These are phyloP conservation scores for Plantago lanceolata DNA, from an alignment of 305 asterid genomes.

Conservation along the genomic window DNA sequence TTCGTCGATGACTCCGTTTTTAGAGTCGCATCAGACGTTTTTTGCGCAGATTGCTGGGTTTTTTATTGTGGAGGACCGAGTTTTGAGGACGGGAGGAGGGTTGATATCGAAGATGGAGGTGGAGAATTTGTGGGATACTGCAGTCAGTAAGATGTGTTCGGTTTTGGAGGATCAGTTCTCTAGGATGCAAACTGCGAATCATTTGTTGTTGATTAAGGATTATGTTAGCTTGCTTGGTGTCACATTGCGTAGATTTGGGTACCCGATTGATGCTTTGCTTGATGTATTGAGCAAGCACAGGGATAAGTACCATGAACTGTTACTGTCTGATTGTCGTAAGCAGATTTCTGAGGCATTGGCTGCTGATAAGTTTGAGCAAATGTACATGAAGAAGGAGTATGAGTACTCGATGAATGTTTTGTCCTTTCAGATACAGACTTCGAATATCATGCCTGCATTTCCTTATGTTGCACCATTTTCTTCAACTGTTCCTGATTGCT, in stretches of 20 bases:
- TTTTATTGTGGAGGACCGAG: slow-evolving; percentile 84
- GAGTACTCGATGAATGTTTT: slow-evolving; percentile 90
- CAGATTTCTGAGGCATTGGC: slow-evolving; percentile 83
- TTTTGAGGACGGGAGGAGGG: slow-evolving; percentile 86
- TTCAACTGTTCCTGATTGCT: slow-evolving; percentile 86
- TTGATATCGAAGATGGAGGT: slow-evolving; percentile 81
- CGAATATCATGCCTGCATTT: slow-evolving; percentile 90
- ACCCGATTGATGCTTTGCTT: slow-evolving; percentile 79
- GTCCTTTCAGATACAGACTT: slow-evolving; percentile 89
- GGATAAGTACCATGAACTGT: slow-evolving; percentile 85
- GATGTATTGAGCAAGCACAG: slow-evolving; percentile 90
- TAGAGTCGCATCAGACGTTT: slow-evolving; percentile 88
- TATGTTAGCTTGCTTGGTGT: slow-evolving; percentile 95
- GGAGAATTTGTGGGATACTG: slow-evolving; percentile 96
- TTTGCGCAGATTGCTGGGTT: slow-evolving; percentile 94
- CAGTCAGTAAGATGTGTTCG: slow-evolving; percentile 89
- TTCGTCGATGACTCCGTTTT: slow-evolving; percentile 90
- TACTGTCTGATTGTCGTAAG: slow-evolving; percentile 85
- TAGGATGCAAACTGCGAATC: slow-evolving; percentile 96
- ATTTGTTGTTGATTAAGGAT: slow-evolving; percentile 92
- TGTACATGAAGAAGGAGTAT: slow-evolving; percentile 96
- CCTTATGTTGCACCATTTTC: slow-evolving; percentile 95
- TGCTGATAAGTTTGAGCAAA: slow-evolving; percentile 91
- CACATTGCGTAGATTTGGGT: slow-evolving; percentile 83
- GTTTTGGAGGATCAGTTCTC: slow-evolving; percentile 97